Conservation (phyloP, 2,329 filamentous ascomycete genomes). For the Phaeosphaeria sp. region DNA sequence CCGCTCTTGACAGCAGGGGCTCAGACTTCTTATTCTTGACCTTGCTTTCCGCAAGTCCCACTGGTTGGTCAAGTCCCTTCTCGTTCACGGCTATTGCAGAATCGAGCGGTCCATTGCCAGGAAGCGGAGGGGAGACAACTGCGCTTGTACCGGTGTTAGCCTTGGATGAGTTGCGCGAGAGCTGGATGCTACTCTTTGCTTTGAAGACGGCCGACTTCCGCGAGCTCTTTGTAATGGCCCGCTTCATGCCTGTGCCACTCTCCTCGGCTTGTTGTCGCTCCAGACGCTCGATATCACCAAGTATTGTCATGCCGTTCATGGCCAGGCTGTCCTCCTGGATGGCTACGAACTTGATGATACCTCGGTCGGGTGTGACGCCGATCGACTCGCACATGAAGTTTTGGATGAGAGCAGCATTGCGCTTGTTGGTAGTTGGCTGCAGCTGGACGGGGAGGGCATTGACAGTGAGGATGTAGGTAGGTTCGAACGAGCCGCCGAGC, state of each 20-base stretch:
- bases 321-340: conserved; percentile 76
- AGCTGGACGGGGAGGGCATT: conserved; percentile 72
- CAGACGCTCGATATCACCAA: conserved; percentile 69
- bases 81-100: conserved; percentile 43
- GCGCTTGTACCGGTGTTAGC: conserved; percentile 33
- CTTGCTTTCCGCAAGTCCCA: conserved; percentile 16
- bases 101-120: conserved; percentile 45
- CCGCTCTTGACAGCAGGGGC: conserved; percentile 27
- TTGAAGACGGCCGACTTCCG: conserved; percentile 41
- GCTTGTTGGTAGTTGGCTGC: conserved; percentile 77
- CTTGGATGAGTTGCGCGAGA: conserved; percentile 42
- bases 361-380: conserved; percentile 69
- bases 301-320: conserved; percentile 72
- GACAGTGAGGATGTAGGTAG: conserved; percentile 79
- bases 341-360: conserved; percentile 74
- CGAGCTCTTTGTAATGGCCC: conserved; percentile 48
- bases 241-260: conserved; percentile 51
- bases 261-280: conserved; percentile 54
- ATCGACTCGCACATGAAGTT: conserved; percentile 75
- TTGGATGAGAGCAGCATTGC: conserved; percentile 80
- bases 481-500: conserved; percentile 76
- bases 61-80: conserved; percentile 23
- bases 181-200: conserved; percentile 46
- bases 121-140: conserved; percentile 38
- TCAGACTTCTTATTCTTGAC: conserved; percentile 31